These are phyloP conservation scores for Basidiobolus meristosporus DNA, from an alignment of 371 early-diverging fungal genomes.

Conservation along the genomic window DNA sequence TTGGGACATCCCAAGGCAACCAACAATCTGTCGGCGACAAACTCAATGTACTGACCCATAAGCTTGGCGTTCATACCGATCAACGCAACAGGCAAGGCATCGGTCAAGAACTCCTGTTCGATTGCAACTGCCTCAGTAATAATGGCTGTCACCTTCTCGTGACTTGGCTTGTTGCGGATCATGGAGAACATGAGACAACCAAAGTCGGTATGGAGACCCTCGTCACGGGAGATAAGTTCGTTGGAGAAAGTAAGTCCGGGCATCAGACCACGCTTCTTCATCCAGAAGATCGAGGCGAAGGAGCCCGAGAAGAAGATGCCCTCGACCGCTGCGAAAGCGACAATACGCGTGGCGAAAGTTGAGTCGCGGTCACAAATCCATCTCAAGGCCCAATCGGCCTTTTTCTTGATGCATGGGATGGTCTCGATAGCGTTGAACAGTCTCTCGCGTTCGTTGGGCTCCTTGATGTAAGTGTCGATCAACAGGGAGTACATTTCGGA, in stretches of 20 bases:
- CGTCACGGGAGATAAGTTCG: slow-evolving; percentile 98
- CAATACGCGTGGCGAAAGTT: slow-evolving; percentile 89
- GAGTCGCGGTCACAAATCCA: slow-evolving; percentile 82
- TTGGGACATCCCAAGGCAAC: slow-evolving; percentile 84
- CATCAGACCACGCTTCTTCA: slow-evolving; percentile 99
- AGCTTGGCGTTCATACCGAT: slow-evolving; percentile 97
- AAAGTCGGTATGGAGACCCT: slow-evolving; percentile 99
- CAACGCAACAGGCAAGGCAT: slow-evolving; percentile 84
- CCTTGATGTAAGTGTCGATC: slow-evolving; percentile 97
- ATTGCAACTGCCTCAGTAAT: slow-evolving; percentile 89
- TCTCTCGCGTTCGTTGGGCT: slow-evolving; percentile 64
- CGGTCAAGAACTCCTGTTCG: slow-evolving; percentile 93
- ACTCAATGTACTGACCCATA: slow-evolving; percentile 99
- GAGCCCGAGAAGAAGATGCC: slow-evolving; percentile 99
- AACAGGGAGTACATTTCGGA: slow-evolving; percentile 97
- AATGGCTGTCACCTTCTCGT: slow-evolving; percentile 52
- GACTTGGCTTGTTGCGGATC: slow-evolving; percentile 58
- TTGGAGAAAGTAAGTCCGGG: slow-evolving; percentile 99
- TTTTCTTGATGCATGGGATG: slow-evolving; percentile 91
- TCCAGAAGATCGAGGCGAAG: slow-evolving; percentile 99
- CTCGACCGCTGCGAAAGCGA: slow-evolving; percentile 99
- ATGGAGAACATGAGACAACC: slow-evolving; percentile 94
- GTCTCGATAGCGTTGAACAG: slow-evolving; percentile 96
- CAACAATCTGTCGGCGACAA: slow-evolving; percentile 95
- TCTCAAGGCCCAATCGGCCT: slow-evolving; percentile 97